A percentile compares a stretch with the other conserved stretches of the same genome.
These are phyloP conservation scores for Stenogyne calaminthoides DNA, from an alignment of 305 asterid genomes.

Conservation along the genomic window DNA sequence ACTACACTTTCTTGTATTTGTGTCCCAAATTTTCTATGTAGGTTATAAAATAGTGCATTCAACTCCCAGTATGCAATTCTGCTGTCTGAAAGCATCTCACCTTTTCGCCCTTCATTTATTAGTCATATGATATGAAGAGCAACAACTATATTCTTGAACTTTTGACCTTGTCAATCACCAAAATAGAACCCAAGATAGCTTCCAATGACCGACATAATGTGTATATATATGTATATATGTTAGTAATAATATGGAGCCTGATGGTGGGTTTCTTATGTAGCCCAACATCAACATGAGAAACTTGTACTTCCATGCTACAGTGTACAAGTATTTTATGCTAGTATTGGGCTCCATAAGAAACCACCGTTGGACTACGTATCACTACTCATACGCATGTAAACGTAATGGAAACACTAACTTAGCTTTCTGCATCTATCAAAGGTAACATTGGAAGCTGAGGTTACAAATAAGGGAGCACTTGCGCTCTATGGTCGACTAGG, in stretches of 20 bases:
- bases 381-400: too few relatives aligned
- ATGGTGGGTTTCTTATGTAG: too few relatives aligned
- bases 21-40: neutral
- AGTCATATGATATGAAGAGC: neutral
- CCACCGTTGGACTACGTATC: too few relatives aligned
- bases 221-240: neutral
- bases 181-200: conserved; percentile 12
- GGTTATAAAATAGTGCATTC: neutral
- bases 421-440: conserved; percentile 20
- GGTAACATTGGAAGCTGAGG: conserved; percentile 98
- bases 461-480: conserved; percentile 91
- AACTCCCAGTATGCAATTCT: too few relatives aligned
- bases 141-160: neutral
- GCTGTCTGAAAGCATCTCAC: neutral
- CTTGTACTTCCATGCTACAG: too few relatives aligned
- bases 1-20: neutral
- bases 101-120: neutral
- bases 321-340: too few relatives aligned
- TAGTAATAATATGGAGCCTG: too few relatives aligned
- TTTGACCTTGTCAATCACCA: neutral
- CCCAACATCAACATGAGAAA: too few relatives aligned
- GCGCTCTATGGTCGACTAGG: conserved; percentile 94
- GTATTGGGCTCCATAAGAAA: too few relatives aligned
- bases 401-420: neutral
- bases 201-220: neutral